Evolutionary conservation across 176 grass and related monocot genomes (phyloP).

Genomic region (Thinopyrum elongatum): DNA sequence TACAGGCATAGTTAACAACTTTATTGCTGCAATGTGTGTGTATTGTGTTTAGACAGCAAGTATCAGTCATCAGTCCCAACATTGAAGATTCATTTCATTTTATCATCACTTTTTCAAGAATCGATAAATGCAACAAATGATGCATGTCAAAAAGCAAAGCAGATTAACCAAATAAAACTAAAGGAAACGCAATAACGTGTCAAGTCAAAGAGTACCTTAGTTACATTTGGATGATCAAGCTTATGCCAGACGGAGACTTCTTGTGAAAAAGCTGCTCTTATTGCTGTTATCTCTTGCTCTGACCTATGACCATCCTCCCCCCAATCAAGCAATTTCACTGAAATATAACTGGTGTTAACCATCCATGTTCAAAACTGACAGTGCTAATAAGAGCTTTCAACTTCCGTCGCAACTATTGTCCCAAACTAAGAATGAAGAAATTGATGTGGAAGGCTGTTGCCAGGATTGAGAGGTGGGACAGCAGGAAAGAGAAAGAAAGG

Average conservation of each 20-base stretch:
- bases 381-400: neutral
- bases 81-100: neutral
- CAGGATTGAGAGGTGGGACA: neutral
- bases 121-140: neutral
- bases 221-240: slow-evolving; percentile 98
- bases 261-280: slow-evolving; percentile 77
- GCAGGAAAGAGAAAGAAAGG: neutral
- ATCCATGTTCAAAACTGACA: neutral
- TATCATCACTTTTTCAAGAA: neutral
- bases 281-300: slow-evolving; percentile 61
- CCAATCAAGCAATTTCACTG: slow-evolving; percentile 98
- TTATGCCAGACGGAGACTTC: slow-evolving; percentile 99
- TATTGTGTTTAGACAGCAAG: neutral
- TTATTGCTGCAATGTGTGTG: neutral
- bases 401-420: neutral
- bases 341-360: slow-evolving; percentile 2
- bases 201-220: slow-evolving; percentile 55
- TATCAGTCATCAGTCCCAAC: neutral
- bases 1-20: neutral
- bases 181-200: neutral
- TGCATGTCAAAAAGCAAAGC: neutral
- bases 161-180: neutral
- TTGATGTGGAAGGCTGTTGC: neutral
- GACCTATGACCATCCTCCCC: slow-evolving; percentile 86
- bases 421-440: neutral